Base-by-base conservation (phyloP, 2,329 filamentous ascomycete species). In the Domatiomyces globalis region DNA sequence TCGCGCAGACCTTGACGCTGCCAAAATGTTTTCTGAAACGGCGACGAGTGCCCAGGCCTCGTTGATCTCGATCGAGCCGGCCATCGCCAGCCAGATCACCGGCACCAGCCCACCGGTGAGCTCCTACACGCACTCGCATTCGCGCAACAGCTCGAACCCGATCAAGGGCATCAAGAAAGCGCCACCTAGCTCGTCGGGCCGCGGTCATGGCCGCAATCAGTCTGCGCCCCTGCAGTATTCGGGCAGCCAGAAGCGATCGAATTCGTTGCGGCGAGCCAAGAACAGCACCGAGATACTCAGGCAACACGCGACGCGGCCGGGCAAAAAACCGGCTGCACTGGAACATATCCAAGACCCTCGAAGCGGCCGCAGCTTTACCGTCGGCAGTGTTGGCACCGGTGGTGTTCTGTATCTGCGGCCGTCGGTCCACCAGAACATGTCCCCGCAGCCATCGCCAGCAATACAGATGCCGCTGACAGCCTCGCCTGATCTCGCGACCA, bases 341-440 rank as follows among this genome's bases (percentile, higher is more conserved):
- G 83, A 86, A 61, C 76, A 76, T 53, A 69, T 73, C 52, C 78
- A 80, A 46, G 79, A 83, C 61, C 77, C 75, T 56, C 75, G 81
- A 54, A 79, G 82, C 63, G 82, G 80, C 47, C 77, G 83, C 50
- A 81, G 86, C 62, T 89, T 90, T 64, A 81, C 84, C 1, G 85
- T 90, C 50, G 80, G 83, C 48, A 89, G 88, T 66, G 85, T 90
- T 54, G 85, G 85, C 20, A 85, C 87, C 64, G 87, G 88, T 67
- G 85, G 85, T 42, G 81, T 82, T 64, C 86, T 90, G 66, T 90
- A 87, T 67, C 66, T 90, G 59, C 85, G 84, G 84, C 58, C 57
- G 2, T 89, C 79, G 63, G 77, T 62, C 54, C 56, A 65, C 58
- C 59, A 69, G 67, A 56, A 55, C 60, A 46, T 63, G 61, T 50